Evolutionary conservation across 768 basidiomycete genomes (phyloP), one percentile per base, ranked within the genome.

Genomic region (Gloeopeniophorella convolvens): DNA sequence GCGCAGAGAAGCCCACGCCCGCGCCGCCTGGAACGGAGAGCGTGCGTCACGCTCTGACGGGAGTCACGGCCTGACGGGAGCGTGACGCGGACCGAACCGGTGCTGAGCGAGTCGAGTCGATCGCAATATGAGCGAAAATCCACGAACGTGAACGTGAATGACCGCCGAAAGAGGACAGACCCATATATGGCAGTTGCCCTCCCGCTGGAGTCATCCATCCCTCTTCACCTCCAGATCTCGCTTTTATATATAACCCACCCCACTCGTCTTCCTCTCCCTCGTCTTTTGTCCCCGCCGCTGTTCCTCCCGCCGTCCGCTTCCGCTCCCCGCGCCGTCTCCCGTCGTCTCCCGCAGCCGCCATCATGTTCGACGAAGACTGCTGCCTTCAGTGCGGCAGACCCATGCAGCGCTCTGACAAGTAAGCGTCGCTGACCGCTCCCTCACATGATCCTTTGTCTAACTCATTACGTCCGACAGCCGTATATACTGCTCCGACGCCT

Each of bases 291-390:
- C 27, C 6, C 31, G n/a, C 36, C 34, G 5, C 18, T 5, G 13
- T 15, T 18, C 41, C 27, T 26, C 27, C 24, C 40, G 4, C 24
- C 21, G 37, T 23, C 20, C 39, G 13, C 39, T 8, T n/a, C n/a
- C n/a, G n/a, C n/a, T n/a, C n/a, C n/a, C n/a, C n/a, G n/a, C n/a
- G n/a, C n/a, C n/a, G n/a, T 1, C 33, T 16, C 16, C 33, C 33
- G 2, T 16, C 33, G 2, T 16, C 33, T 20, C 15, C 36, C 45
- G 21, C 23, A 34, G 27, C 18, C 26, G 11, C 26, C 7, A 28
- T 30, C 26, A 64, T 64, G 63, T 64, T 64, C 34, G 48, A 58
- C 32, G 62, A 63, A 39, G 61, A 62, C 48, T 59, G 59, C 59
- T 64, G 63, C 45, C 52, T 64, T 24, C 56, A 52, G 26, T 64